Evolutionary conservation across 371 early-diverging fungal genomes (phyloP).

Genomic region (Mortierella sp.): DNA sequence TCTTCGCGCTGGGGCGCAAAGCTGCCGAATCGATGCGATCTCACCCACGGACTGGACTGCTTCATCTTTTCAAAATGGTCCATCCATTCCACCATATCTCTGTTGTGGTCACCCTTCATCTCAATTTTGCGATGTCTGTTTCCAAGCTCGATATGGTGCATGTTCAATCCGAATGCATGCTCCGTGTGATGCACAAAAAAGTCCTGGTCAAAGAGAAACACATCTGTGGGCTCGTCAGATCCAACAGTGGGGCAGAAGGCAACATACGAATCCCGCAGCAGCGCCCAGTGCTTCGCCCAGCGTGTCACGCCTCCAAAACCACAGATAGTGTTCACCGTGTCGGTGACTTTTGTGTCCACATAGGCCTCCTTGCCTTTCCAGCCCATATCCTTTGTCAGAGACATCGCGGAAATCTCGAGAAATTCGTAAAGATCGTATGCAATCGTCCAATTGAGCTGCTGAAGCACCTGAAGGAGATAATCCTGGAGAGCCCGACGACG

Average conservation of each 20-base stretch:
- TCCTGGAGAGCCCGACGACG: slow-evolving; percentile 72
- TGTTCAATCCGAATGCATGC: slow-evolving; percentile 60
- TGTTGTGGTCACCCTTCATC: slow-evolving; percentile 74
- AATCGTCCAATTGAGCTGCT: slow-evolving; percentile 68
- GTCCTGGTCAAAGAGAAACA: slow-evolving; percentile 76
- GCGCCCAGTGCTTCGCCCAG: slow-evolving; percentile 80
- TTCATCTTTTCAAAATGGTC: slow-evolving; percentile 68
- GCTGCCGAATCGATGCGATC: slow-evolving; percentile 75
- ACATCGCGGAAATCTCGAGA: slow-evolving; percentile 81
- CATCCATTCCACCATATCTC: slow-evolving; percentile 75
- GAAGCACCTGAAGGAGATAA: slow-evolving; percentile 69
- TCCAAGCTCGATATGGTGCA: slow-evolving; percentile 62
- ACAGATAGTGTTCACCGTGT: slow-evolving; percentile 56
- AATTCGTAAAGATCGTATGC: slow-evolving; percentile 83
- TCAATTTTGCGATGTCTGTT: slow-evolving; percentile 74
- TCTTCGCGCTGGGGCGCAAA: slow-evolving; percentile 85
- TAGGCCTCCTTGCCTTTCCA: slow-evolving; percentile 91
- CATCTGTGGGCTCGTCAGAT: slow-evolving; percentile 70
- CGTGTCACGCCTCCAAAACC: slow-evolving; percentile 38
- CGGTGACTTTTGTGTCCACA: slow-evolving; percentile 66
- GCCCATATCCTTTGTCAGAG: slow-evolving; percentile 80
- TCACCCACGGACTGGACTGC: slow-evolving; percentile 76
- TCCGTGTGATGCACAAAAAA: slow-evolving; percentile 68
- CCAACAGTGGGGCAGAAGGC: slow-evolving; percentile 67
- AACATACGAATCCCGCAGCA: slow-evolving; percentile 81